Evolutionary conservation across 2,329 filamentous ascomycete species (phyloP).

Genomic region (Elsinoe ampelina): DNA sequence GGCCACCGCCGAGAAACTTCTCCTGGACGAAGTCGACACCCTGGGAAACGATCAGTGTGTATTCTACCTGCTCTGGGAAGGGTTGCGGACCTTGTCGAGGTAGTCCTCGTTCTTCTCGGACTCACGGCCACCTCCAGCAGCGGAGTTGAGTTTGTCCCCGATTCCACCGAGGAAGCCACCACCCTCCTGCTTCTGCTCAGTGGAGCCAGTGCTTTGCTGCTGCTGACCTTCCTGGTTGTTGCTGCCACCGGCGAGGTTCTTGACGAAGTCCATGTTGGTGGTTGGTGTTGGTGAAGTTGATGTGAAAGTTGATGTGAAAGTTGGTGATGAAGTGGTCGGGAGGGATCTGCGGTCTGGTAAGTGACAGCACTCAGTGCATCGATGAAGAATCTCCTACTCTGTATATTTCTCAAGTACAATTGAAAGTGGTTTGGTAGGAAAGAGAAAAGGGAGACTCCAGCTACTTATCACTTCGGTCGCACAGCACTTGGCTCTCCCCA

Average conservation of each 20-base stretch:
- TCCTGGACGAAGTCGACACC: constrained; percentile 72
- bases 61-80: no score
- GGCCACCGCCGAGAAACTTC: constrained; percentile 58
- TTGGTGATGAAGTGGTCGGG: background rate
- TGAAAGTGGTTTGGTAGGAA: background rate
- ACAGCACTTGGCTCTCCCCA: background rate
- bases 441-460: background rate
- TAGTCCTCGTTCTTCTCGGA: constrained; percentile 74
- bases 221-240: constrained; percentile 26
- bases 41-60: no score
- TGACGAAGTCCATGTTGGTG: constrained; percentile 39
- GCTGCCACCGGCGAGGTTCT: constrained; percentile 36
- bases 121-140: constrained; percentile 62
- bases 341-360: background rate
- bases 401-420: background rate
- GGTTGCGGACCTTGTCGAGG: no score
- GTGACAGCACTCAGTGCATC: background rate
- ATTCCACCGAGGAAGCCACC: constrained; percentile 50
- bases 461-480: constrained; percentile 4
- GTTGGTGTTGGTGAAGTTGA: background rate
- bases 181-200: constrained; percentile 17
- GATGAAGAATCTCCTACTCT: no score
- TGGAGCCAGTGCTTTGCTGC: constrained; percentile 20
- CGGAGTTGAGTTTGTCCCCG: constrained; percentile 59
- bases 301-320: background rate